Conservation (phyloP, 352 stramenopile species). For the Hyaloperonospora brassicae region DNA sequence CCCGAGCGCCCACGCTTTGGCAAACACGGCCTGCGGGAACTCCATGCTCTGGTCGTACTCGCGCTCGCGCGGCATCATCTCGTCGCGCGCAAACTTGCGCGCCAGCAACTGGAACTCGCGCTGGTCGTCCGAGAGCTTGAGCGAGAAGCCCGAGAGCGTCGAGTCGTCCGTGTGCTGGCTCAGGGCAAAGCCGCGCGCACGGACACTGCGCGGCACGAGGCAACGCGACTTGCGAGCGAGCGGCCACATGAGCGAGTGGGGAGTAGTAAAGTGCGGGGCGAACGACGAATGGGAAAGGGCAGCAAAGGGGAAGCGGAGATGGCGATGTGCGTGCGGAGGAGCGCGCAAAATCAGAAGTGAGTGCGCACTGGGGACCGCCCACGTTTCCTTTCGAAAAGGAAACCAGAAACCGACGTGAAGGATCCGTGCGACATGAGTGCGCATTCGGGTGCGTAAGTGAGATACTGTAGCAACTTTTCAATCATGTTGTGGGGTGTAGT, state of each 20-base stretch:
- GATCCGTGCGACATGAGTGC: too few species aligned
- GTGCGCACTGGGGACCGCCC: too few species aligned
- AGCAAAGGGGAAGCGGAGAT: too few species aligned
- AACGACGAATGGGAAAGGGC: not conserved
- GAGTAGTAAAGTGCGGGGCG: not conserved
- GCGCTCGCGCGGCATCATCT: conserved; percentile 86
- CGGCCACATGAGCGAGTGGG: conserved; percentile 4
- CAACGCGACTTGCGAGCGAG: conserved; percentile 2
- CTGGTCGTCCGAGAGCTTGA: conserved; percentile 85
- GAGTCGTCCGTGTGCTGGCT: conserved; percentile 48
- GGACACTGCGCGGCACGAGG: conserved; percentile 10
- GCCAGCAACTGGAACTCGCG: conserved; percentile 80
- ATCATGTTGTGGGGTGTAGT: too few species aligned
- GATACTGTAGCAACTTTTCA: too few species aligned
- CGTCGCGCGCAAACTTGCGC: conserved; percentile 84
- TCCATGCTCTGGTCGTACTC: conserved; percentile 80
- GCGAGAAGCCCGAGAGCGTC: conserved; percentile 40
- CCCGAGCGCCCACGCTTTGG: conserved; percentile 84
- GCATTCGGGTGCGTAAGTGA: too few species aligned
- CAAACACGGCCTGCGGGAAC: conserved; percentile 84
- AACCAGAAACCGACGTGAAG: too few species aligned
- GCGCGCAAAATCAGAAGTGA: too few species aligned
- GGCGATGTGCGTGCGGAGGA: too few species aligned
- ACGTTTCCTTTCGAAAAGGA: too few species aligned
- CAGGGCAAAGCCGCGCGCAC: conserved; percentile 35